Evolutionary conservation across 2,329 filamentous ascomycete genomes (phyloP).

Genomic region (Calonectria crousiana): DNA sequence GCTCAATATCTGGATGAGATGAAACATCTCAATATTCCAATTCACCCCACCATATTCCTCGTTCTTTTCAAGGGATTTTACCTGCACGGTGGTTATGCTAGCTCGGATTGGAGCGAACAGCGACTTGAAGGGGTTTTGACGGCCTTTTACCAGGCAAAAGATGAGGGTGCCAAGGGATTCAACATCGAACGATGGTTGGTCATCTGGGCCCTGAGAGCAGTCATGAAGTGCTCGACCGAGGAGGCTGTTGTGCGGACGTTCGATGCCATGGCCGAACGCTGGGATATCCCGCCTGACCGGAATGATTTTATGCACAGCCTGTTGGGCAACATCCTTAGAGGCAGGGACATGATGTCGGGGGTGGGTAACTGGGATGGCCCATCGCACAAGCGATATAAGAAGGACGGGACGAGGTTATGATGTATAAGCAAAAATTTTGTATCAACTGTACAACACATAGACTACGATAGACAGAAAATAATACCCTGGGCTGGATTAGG

Average conservation of each 20-base stretch:
- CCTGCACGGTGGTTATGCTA: conserved; percentile 72
- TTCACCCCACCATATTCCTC: conserved; percentile 83
- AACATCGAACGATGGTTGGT: conserved; percentile 72
- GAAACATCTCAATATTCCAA: conserved; percentile 73
- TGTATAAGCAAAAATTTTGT: conserved; percentile 33
- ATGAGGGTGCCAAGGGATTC: conserved; percentile 59
- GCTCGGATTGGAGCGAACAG: conserved; percentile 78
- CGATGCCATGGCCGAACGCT: conserved; percentile 60
- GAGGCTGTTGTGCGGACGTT: conserved; percentile 68
- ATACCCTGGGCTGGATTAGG: conserved; percentile 36
- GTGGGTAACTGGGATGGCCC: conserved; percentile 41
- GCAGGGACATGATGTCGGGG: conserved; percentile 46
- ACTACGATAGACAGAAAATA: conserved; percentile 17
- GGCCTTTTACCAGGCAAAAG: conserved; percentile 70
- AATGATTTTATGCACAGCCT: conserved; percentile 61
- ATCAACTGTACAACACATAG: conserved; percentile 39
- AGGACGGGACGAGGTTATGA: conserved; percentile 47
- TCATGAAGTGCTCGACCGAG: conserved; percentile 68
- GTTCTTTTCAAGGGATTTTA: conserved; percentile 87
- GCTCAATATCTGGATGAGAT: conserved; percentile 84
- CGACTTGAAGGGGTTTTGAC: conserved; percentile 77
- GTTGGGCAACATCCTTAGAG: conserved; percentile 56
- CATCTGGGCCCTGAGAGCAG: conserved; percentile 72
- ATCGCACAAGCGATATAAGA: conserved; percentile 40
- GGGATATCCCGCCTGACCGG: conserved; percentile 57